Conservation (phyloP, 352 stramenopile genomes). For the Achlya hypogyna region DNA sequence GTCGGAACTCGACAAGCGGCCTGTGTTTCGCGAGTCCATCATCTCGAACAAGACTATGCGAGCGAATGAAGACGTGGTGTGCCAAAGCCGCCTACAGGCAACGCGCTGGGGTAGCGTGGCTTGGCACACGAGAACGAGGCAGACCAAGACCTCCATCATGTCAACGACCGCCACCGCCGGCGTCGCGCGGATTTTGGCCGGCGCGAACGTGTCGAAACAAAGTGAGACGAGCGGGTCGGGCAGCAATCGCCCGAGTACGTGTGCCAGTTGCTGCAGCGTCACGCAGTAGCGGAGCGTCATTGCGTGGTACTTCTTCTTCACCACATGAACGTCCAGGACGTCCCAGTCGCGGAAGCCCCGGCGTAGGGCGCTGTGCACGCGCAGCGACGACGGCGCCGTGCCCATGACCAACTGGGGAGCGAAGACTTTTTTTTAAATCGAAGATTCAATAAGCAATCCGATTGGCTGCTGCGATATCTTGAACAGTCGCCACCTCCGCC, state of each 20-base stretch:
- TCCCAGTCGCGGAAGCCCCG: neutral
- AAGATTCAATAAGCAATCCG: neutral
- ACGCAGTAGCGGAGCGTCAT: slow-evolving; percentile 51
- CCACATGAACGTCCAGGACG: neutral
- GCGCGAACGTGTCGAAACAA: slow-evolving; percentile 36
- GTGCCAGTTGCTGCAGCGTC: slow-evolving; percentile 40
- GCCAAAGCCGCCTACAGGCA: neutral
- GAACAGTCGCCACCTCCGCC: no score
- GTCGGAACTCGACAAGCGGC: neutral
- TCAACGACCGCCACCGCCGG: slow-evolving; percentile 57
- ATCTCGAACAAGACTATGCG: slow-evolving; percentile 6
- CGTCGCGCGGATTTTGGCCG: slow-evolving; percentile 42
- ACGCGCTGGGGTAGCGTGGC: slow-evolving; percentile 20
- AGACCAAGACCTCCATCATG: slow-evolving; percentile 54
- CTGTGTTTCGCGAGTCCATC: neutral
- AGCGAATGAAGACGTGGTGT: no score
- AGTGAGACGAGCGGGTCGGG: slow-evolving; percentile 23
- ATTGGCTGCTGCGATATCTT: neutral
- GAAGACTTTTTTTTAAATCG: neutral
- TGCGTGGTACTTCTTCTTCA: slow-evolving; percentile 28
- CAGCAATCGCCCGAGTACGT: slow-evolving; percentile 27
- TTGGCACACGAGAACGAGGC: slow-evolving; percentile 53
- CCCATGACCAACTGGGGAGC: neutral
- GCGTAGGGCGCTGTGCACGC: neutral
- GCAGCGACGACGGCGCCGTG: neutral